Conservation (phyloP, 2,329 filamentous ascomycete genomes). For the Cordyceps militaris region DNA sequence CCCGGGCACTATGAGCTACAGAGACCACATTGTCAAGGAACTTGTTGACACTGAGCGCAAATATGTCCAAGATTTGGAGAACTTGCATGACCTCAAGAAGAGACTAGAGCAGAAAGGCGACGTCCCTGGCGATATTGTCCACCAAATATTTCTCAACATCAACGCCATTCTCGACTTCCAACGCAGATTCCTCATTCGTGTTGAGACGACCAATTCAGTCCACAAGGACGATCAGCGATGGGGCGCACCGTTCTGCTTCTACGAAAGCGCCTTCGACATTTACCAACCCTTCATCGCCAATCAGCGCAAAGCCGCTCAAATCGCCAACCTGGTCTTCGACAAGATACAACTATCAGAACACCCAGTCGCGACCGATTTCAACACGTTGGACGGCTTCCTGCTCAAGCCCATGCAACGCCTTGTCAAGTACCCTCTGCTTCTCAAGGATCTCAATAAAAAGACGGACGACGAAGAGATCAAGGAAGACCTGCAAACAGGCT, state of each 20-base stretch:
- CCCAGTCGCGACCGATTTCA: conserved; percentile 77
- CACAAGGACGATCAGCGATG: conserved; percentile 74
- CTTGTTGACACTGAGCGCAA: conserved; percentile 92
- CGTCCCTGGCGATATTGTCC: conserved; percentile 81
- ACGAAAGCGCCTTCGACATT: conserved; percentile 82
- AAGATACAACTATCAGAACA: conserved; percentile 72
- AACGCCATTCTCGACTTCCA: conserved; percentile 94
- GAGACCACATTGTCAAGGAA: conserved; percentile 86
- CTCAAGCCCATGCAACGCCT: conserved; percentile 95
- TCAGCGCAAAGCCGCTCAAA: conserved; percentile 79
- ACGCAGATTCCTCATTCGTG: conserved; percentile 85
- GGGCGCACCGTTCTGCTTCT: conserved; percentile 83
- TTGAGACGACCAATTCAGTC: conserved; percentile 90
- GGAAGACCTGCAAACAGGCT: conserved; percentile 66
- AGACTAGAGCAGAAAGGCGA: conserved; percentile 80
- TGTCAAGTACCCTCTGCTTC: conserved; percentile 85
- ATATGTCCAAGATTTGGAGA: conserved; percentile 95
- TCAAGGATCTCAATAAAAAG: conserved; percentile 86
- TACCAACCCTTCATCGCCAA: conserved; percentile 98
- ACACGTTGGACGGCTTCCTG: conserved; percentile 83
- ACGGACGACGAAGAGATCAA: conserved; percentile 65
- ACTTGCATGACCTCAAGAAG: conserved; percentile 86
- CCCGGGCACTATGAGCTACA: conserved; percentile 60
- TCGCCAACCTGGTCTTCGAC: conserved; percentile 79
- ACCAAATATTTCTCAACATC: conserved; percentile 94